Conservation (phyloP, 257 asterid species). For the Cruciata laevipes region DNA sequence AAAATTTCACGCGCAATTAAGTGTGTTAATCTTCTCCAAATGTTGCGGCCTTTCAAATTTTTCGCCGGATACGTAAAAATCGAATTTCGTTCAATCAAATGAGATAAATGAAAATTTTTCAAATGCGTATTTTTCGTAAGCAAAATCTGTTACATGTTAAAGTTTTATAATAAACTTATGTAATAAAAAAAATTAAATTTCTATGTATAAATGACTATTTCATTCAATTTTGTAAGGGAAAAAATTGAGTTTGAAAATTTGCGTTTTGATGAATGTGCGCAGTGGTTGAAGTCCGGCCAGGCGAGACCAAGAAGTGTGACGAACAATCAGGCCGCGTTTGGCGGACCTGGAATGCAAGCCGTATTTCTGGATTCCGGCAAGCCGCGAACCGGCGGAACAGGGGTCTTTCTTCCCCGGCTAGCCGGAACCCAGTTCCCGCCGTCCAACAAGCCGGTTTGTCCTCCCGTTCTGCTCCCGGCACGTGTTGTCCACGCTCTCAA, state of each 20-base stretch:
- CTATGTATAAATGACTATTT: too few species aligned
- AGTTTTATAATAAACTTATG: too few species aligned
- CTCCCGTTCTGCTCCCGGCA: constrained; percentile 57
- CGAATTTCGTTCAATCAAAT: background rate
- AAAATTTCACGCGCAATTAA: too few species aligned
- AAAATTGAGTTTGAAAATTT: too few species aligned
- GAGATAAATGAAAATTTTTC: background rate
- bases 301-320: constrained; percentile 13
- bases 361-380: constrained; percentile 38
- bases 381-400: constrained; percentile 38
- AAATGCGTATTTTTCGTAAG: background rate
- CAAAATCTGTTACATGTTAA: background rate
- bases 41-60: background rate
- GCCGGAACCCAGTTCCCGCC: constrained; percentile 19
- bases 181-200: background rate
- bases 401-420: constrained; percentile 58
- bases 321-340: constrained; percentile 18
- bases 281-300: constrained; percentile 7
- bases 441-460: constrained; percentile 34
- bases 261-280: background rate
- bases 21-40: too few species aligned
- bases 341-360: constrained; percentile 59
- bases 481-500: constrained; percentile 57
- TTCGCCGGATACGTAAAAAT: background rate
- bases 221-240: too few species aligned